phyloP scores from a whole-genome alignment of 2,329 filamentous ascomycete genomes.

The Penicillium freii region DNA sequence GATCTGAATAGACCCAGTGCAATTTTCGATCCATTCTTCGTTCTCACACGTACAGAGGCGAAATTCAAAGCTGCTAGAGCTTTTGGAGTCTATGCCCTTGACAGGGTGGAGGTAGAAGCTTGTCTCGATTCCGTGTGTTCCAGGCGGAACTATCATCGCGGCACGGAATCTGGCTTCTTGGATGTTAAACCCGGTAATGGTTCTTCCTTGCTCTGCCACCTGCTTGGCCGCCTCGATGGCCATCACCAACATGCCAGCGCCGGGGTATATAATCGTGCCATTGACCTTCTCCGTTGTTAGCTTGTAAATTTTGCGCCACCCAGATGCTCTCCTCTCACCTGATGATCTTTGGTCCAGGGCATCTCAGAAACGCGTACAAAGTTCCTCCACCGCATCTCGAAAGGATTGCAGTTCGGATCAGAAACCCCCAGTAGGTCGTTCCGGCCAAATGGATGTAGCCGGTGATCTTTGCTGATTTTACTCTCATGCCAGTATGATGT shows the following conservation, averaged over 20 bases:
- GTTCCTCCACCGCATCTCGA: constrained; percentile 43
- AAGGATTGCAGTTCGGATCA: constrained; percentile 7
- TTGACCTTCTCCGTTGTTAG: constrained; percentile 17
- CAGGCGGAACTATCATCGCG: not conserved
- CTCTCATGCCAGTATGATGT: constrained; percentile 37
- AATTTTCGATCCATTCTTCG: constrained; percentile 5
- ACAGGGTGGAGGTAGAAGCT: not conserved
- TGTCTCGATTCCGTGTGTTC: constrained; percentile 1
- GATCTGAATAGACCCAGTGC: not conserved
- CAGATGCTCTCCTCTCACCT: constrained; percentile 11
- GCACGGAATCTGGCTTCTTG: not conserved
- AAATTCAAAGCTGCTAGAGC: constrained; percentile 1
- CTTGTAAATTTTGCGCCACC: not conserved
- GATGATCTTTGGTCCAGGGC: constrained; percentile 49
- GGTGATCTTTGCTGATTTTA: constrained; percentile 15
- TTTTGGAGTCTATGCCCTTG: not conserved
- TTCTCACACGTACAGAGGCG: constrained; percentile 6
- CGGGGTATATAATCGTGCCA: constrained; percentile 1
- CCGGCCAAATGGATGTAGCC: constrained; percentile 9
- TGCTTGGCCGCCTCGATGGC: constrained; percentile 3
- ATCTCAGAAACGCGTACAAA: constrained; percentile 40
- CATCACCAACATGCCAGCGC: constrained; percentile 1
- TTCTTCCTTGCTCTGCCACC: not conserved
- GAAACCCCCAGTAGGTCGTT: constrained; percentile 12
- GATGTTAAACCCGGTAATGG: not conserved